Percentiles rank a stretch among this genome's conserved stretches.
Conservation (phyloP, 352 stramenopile species). For the Phytophthora aleatoria region DNA sequence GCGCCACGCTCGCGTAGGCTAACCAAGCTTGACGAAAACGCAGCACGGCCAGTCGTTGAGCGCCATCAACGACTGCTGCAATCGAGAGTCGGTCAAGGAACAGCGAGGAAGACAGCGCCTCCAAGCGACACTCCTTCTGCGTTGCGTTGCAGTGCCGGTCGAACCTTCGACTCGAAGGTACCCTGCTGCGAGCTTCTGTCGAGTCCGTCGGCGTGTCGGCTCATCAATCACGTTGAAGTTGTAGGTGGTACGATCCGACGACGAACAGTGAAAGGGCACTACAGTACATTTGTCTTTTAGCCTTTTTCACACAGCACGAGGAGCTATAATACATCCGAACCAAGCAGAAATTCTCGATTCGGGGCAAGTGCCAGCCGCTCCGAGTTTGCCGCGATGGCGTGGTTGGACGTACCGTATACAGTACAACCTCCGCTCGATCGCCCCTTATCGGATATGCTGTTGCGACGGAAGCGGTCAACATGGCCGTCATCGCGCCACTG, state of each 20-base stretch:
- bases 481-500: conserved; percentile 3
- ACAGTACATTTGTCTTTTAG: not conserved
- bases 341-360: not conserved
- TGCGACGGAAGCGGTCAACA: not conserved
- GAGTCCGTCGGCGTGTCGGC: conserved; percentile 18
- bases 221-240: conserved; percentile 19
- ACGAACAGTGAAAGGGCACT: conserved; percentile 15
- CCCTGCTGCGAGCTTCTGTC: conserved; percentile 29
- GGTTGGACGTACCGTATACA: too few species aligned
- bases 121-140: conserved; percentile 6
- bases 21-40: conserved; percentile 9
- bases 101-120: conserved; percentile 11
- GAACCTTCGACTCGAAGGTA: conserved; percentile 2
- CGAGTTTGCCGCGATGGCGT: not conserved
- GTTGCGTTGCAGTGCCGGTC: conserved; percentile 8
- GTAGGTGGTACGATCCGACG: conserved; percentile 10
- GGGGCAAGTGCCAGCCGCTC: not conserved
- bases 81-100: conserved; percentile 9
- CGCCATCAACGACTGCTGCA: not conserved
- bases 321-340: not conserved
- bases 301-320: conserved; percentile 5
- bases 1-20: not conserved
- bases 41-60: conserved; percentile 8
- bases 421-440: too few species aligned
- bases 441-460: too few species aligned